Conservation (phyloP, 345 rosid species). For the Syzygium oleosum region DNA sequence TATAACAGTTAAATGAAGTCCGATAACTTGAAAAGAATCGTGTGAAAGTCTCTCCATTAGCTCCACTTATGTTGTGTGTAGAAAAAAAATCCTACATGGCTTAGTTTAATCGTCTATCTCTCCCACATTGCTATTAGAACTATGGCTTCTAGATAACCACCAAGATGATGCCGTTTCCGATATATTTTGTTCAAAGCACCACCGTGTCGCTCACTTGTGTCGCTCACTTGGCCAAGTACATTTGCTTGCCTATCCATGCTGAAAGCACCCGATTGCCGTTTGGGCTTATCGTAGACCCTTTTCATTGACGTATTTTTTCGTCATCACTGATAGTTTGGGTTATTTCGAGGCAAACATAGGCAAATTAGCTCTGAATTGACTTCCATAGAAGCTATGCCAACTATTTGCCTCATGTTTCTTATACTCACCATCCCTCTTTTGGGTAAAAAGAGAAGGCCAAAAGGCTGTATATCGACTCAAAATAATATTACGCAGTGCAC, state of each 20-base stretch:
- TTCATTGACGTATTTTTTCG: not conserved
- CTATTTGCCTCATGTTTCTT: not conserved
- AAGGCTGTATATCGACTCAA: not conserved
- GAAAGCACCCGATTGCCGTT: not conserved
- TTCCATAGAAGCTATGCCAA: not conserved
- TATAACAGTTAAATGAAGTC: not conserved
- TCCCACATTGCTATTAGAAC: not conserved
- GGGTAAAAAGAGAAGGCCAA: not conserved
- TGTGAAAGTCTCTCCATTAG: not conserved
- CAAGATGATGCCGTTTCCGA: not conserved
- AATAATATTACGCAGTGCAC: not conserved
- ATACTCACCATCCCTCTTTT: not conserved
- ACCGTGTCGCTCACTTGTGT: not conserved
- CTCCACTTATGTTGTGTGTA: not conserved
- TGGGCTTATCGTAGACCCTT: not conserved
- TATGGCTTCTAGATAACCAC: not conserved
- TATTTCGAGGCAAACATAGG: not conserved
- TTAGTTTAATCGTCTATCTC: not conserved
- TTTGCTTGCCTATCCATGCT: not conserved
- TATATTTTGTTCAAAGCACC: not conserved
- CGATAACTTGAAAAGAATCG: not conserved
- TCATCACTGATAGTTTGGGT: not conserved
- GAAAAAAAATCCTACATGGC: not conserved
- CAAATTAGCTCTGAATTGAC: not conserved
- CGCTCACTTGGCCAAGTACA: not conserved